Evolutionary conservation across 225 moss, liverwort and hornwort genomes (phyloP), one percentile per base, ranked within the genome.

Genomic region (Anthoceros angustus): DNA sequence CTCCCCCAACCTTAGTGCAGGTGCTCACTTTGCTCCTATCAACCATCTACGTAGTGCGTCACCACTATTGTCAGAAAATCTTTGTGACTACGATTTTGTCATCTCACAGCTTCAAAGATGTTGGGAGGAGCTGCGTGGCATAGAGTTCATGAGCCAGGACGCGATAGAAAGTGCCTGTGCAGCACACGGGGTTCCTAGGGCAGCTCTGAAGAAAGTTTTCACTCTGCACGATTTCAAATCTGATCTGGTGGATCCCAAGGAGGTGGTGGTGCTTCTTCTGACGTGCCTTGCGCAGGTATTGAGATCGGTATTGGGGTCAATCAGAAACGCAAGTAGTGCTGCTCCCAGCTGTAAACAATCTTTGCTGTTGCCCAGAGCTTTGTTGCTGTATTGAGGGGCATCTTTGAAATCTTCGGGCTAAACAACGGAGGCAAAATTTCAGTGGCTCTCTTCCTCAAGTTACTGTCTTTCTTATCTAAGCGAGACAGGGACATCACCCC

Each of bases 231-330:
- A 98, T 70, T 98, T 92, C 68, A 88, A 88, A 0, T 98, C 87
- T 0, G 89, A 98, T 76, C 76, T 98, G 38, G 88, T 98, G 0
- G 98, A 92, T 72, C 98, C 98, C 0, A 98, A 92, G 15, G 98
- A 98, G 64, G 87, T 92, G 0, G 85, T 98, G 40, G 72, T 92
- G 0, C 64, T 98, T n/a, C 10, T 92, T 1, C 80, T 98, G 8
- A 98, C 89, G 0, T 73, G 82, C 42, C 80, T 76, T 0, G 69
- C 84, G 0, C 88, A 98, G 77, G 81, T 48, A 26, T 8, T 4
- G 15, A 45, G 11, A 67, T 15, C 2, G 10, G 18, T 24, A 0
- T 45, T 45, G n/a, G 25, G 0, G 25, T 23, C 26, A 6, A 67
- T 42, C 16, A 61, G 2, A 39, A 32, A 39, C 24, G 48, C 41